Conservation (phyloP, 2,329 filamentous ascomycete genomes). For the Leptographium procerum region DNA sequence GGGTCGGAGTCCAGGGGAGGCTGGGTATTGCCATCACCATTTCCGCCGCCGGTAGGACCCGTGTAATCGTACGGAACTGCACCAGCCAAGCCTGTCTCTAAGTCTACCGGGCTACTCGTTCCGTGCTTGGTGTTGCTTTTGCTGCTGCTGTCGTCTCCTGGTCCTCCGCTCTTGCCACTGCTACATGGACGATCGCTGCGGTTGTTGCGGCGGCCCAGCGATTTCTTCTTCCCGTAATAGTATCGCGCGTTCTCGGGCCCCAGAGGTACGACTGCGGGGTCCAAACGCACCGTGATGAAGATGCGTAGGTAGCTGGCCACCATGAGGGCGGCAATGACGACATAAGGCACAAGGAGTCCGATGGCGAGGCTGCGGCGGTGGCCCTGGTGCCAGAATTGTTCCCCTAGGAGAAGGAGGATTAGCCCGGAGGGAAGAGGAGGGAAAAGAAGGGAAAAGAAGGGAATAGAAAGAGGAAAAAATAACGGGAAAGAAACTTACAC, state of each 20-base stretch:
- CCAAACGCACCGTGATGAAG: slow-evolving; percentile 51
- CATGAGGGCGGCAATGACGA: slow-evolving; percentile 58
- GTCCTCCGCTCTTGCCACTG: slow-evolving; percentile 1
- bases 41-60: not conserved
- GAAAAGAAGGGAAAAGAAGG: slow-evolving; percentile 8
- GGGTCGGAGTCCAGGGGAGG: no score
- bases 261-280: slow-evolving; percentile 67
- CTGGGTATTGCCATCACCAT: not conserved
- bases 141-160: not conserved
- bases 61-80: slow-evolving; percentile 5
- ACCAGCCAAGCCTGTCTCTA: slow-evolving; percentile 11
- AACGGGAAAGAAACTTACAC: slow-evolving; percentile 36
- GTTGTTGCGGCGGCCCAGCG: not conserved
- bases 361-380: slow-evolving; percentile 47
- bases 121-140: not conserved
- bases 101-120: slow-evolving; percentile 10
- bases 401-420: no score
- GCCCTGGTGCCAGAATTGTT: slow-evolving; percentile 51
- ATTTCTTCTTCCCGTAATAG: slow-evolving; percentile 1
- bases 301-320: slow-evolving; percentile 60
- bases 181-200: not conserved
- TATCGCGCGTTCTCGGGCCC: slow-evolving; percentile 24
- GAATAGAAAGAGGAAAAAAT: not conserved
- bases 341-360: slow-evolving; percentile 56
- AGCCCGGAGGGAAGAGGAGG: slow-evolving; percentile 11